Conservation (phyloP, 2,329 filamentous ascomycete species). For the Coniochaeta sp. region DNA sequence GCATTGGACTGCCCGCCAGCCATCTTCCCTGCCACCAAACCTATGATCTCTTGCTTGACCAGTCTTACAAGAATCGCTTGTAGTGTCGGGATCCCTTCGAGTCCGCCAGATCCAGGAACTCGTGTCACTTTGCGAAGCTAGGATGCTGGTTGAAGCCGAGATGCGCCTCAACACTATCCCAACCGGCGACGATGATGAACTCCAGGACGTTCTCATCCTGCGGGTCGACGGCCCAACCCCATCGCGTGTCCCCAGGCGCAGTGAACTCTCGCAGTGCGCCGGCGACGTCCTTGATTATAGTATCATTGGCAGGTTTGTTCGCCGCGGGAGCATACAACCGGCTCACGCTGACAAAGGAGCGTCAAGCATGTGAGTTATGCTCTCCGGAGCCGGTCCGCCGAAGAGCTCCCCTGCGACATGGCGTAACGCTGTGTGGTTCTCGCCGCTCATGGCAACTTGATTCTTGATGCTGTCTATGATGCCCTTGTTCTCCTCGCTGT, state of each 20-base stretch:
- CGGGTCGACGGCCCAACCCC: slow-evolving; percentile 35
- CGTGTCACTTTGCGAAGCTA: slow-evolving; percentile 16
- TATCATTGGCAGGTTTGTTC: slow-evolving; percentile 23
- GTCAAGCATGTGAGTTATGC: slow-evolving; percentile 13
- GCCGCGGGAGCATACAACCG: slow-evolving; percentile 22
- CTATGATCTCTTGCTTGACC: background rate
- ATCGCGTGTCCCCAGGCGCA: slow-evolving; percentile 24
- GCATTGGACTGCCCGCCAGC: slow-evolving; percentile 10
- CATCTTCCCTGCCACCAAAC: background rate
- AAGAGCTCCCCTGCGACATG: slow-evolving; percentile 30
- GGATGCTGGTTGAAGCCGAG: slow-evolving; percentile 18
- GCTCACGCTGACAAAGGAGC: slow-evolving; percentile 30
- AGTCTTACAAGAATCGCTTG: slow-evolving; percentile 18
- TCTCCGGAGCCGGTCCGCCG: background rate
- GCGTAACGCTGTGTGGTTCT: slow-evolving; percentile 25
- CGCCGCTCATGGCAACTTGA: slow-evolving; percentile 20
- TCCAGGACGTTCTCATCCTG: slow-evolving; percentile 24
- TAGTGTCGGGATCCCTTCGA: slow-evolving; percentile 22
- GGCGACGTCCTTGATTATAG: slow-evolving; percentile 25
- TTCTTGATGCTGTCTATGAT: slow-evolving; percentile 24
- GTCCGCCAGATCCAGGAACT: slow-evolving; percentile 14
- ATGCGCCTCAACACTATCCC: slow-evolving; percentile 25
- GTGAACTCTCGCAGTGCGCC: slow-evolving; percentile 20
- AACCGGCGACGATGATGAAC: slow-evolving; percentile 31
- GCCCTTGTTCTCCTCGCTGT: slow-evolving; percentile 29